These are phyloP conservation scores for Rhodotorula sp. DNA, from an alignment of 1,284 basidiomycete genomes.

Conservation along the genomic window DNA sequence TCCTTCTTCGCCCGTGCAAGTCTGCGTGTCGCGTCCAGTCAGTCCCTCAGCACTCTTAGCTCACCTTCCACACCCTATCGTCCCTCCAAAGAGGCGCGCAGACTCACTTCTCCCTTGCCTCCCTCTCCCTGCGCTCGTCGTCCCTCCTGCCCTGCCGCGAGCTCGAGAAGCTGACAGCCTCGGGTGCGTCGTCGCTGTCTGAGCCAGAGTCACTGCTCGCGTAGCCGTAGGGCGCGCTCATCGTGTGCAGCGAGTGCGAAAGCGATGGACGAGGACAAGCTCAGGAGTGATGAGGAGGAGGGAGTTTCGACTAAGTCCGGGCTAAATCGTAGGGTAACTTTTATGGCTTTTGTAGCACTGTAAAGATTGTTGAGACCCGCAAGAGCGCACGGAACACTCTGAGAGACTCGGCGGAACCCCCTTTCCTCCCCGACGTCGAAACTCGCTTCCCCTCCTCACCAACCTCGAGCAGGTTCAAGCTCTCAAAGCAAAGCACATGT, in stretches of 20 bases:
- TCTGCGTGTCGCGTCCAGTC: neutral
- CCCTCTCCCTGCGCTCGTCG: constrained; percentile 4
- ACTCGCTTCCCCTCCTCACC: too few species aligned
- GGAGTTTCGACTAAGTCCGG: too few species aligned
- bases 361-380: too few species aligned
- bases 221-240: constrained; percentile 24
- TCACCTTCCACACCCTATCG: accelerated
- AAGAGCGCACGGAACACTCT: too few species aligned
- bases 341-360: too few species aligned
- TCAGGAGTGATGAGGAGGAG: neutral
- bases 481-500: too few species aligned
- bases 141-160: constrained; percentile 18
- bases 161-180: constrained; percentile 29
- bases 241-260: neutral
- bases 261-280: neutral
- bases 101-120: constrained; percentile 20
- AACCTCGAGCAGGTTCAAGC: too few species aligned
- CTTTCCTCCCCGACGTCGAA: too few species aligned
- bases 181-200: constrained; percentile 33
- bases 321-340: too few species aligned
- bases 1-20: constrained; percentile 12
- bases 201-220: constrained; percentile 10
- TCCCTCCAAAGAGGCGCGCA: too few species aligned
- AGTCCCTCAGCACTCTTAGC: neutral
- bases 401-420: too few species aligned